Percentiles rank a stretch among this genome's conserved stretches.
Evolutionary conservation across 2,329 filamentous ascomycete genomes (phyloP).

Genomic region (Aspergillus hiratsukae): DNA sequence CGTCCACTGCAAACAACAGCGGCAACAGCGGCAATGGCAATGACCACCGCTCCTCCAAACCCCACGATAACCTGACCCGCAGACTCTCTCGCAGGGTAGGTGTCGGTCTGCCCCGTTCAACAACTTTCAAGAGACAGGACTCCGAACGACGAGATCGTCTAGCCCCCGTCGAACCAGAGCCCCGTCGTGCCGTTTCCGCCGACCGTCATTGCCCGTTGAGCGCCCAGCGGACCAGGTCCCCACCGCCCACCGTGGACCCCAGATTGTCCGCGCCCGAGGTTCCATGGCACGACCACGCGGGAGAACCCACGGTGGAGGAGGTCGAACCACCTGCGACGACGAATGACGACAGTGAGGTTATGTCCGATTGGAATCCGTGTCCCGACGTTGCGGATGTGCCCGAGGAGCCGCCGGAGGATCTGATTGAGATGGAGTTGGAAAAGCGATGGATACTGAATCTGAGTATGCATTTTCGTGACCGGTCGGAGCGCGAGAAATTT

Average conservation of each 20-base stretch:
- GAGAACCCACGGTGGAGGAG: constrained; percentile 30
- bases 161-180: constrained; percentile 59
- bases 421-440: constrained; percentile 76
- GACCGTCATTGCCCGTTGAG: constrained; percentile 44
- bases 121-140: constrained; percentile 77
- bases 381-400: constrained; percentile 23
- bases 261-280: constrained; percentile 41
- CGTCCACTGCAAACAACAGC: constrained; percentile 10
- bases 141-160: constrained; percentile 74
- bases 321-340: constrained; percentile 16
- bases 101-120: constrained; percentile 68
- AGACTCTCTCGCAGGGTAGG: constrained; percentile 54
- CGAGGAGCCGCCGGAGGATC: constrained; percentile 27
- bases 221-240: constrained; percentile 42
- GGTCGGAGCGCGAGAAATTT: constrained; percentile 91
- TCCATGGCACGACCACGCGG: constrained; percentile 31
- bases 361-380: constrained; percentile 25
- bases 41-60: constrained; percentile 15
- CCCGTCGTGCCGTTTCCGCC: constrained; percentile 63
- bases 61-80: constrained; percentile 31
- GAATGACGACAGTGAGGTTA: constrained; percentile 25
- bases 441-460: constrained; percentile 91
- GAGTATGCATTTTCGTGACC: constrained; percentile 96
- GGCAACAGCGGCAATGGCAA: constrained; percentile 11
- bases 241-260: constrained; percentile 34